These are phyloP conservation scores for Radiomyces spectabilis DNA, from an alignment of 192 early-diverging fungal species.

Conservation along the genomic window DNA sequence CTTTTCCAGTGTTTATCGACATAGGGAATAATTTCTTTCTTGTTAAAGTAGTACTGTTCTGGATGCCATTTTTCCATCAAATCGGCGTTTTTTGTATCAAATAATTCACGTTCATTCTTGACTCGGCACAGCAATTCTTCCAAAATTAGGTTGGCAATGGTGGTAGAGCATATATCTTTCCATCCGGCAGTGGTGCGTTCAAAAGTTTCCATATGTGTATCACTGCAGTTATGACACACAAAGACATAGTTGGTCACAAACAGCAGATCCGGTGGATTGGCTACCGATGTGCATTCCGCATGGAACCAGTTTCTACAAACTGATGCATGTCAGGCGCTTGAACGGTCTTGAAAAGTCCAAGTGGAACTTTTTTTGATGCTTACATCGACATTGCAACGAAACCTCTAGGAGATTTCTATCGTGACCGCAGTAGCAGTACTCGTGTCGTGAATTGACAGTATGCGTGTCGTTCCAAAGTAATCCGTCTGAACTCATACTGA, in stretches of 20 bases:
- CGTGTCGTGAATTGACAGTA: slow-evolving; percentile 49
- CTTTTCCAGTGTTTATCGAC: slow-evolving; percentile 58
- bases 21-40: slow-evolving; percentile 58
- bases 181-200: slow-evolving; percentile 54
- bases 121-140: slow-evolving; percentile 30
- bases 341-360: background rate
- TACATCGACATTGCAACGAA: slow-evolving; percentile 50
- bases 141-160: slow-evolving; percentile 55
- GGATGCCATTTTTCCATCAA: slow-evolving; percentile 31
- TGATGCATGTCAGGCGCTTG: slow-evolving; percentile 1
- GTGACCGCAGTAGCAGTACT: slow-evolving; percentile 64
- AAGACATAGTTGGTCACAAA: slow-evolving; percentile 62
- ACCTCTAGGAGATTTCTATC: slow-evolving; percentile 50
- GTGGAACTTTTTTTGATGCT: background rate
- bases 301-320: slow-evolving; percentile 65
- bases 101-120: slow-evolving; percentile 11
- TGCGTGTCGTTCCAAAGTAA: slow-evolving; percentile 47
- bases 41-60: slow-evolving; percentile 53
- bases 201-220: slow-evolving; percentile 35
- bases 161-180: slow-evolving; percentile 57
- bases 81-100: slow-evolving; percentile 26
- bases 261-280: slow-evolving; percentile 36
- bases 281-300: slow-evolving; percentile 37
- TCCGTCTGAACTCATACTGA: background rate
- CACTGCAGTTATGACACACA: slow-evolving; percentile 37